Base-by-base conservation (phyloP, 2,329 filamentous ascomycete genomes). In the Ophiostoma ulmi region DNA sequence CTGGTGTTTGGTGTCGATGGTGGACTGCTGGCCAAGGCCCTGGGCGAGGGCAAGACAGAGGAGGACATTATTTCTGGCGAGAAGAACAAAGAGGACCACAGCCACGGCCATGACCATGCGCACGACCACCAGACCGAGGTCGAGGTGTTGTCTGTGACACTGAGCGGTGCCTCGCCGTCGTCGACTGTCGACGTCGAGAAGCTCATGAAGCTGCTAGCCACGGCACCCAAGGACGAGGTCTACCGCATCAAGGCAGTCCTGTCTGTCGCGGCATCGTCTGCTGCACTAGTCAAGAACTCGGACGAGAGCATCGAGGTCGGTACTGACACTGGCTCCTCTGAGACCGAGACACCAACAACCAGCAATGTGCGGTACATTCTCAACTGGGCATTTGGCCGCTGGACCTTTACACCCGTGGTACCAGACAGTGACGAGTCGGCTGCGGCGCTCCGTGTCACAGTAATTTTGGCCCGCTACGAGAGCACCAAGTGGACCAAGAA, bases 381-480 rank as follows among this genome's bases (percentile, higher is more conserved):
- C 72, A 99, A 99, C 79, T 99, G 95, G 95, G 95, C 95, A 0
- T 99, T 99, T 80, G 93, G 93, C 0, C 86, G 95, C 39, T 99
- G 95, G 94, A 97, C 89, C 0, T 97, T 94, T 77, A 96, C 93
- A 1, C 84, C 87, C 5, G 77, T 85, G 4, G 77, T 78, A 0
- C 77, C 76, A 11, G 85, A 89, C 48, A 86, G 86, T 76, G 80
- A 83, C 48, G 81, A 90, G 66, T 79, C 68, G 7, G 71, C 83
- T 0, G 79, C 68, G 3, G 71, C 83, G 1, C 78, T 93, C 74
- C 84, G 91, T 69, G 90, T 94, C 87, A 94, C 91, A 0, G 83
- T 94, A 72, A 90, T 94, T 14, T 82, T 92, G 31, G 91, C 89
- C 4, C 84, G 89, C 52, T 90, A 89, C 73, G 91, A 93, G 81